Conservation (phyloP, 192 early-diverging fungal genomes). For the Rhizophagus sp. region DNA sequence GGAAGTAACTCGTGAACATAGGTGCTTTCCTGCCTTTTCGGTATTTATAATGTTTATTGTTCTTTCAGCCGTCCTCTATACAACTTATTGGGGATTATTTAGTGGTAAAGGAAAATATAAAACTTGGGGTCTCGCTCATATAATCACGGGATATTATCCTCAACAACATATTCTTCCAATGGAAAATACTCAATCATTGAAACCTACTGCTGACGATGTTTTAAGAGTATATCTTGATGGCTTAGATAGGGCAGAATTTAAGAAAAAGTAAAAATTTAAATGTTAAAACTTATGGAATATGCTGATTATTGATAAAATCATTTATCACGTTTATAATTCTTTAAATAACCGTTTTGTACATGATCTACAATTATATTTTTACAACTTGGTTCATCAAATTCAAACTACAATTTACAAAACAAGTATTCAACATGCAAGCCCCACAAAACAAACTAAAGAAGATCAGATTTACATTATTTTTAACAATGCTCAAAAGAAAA, state of each 20-base stretch:
- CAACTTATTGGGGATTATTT: conserved; percentile 12
- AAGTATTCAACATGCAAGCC: background rate
- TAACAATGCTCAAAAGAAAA: background rate
- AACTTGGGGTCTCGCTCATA: conserved; percentile 8
- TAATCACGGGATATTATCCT: conserved; percentile 20
- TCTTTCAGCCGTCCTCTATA: conserved; percentile 11
- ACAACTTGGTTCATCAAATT: background rate
- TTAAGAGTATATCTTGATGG: conserved; percentile 22
- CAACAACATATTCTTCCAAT: conserved; percentile 14
- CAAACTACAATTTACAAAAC: background rate
- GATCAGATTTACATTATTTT: background rate
- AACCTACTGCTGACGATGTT: conserved; percentile 26
- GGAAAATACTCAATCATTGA: background rate
- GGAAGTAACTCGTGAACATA: conserved; percentile 7
- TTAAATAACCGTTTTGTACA: background rate
- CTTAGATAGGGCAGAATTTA: conserved; percentile 20
- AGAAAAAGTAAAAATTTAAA: conserved; percentile 10
- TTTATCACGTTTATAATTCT: no score
- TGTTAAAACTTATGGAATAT: no score
- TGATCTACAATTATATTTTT: background rate
- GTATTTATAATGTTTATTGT: conserved; percentile 20
- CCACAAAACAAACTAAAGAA: background rate
- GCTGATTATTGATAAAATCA: no score
- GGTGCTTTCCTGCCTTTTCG: background rate
- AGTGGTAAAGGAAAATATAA: conserved; percentile 23